Percentiles rank a stretch among this genome's conserved stretches.
These are phyloP conservation scores for Acephala macrosclerotiorum DNA, from an alignment of 2,329 filamentous ascomycete genomes.

Conservation along the genomic window DNA sequence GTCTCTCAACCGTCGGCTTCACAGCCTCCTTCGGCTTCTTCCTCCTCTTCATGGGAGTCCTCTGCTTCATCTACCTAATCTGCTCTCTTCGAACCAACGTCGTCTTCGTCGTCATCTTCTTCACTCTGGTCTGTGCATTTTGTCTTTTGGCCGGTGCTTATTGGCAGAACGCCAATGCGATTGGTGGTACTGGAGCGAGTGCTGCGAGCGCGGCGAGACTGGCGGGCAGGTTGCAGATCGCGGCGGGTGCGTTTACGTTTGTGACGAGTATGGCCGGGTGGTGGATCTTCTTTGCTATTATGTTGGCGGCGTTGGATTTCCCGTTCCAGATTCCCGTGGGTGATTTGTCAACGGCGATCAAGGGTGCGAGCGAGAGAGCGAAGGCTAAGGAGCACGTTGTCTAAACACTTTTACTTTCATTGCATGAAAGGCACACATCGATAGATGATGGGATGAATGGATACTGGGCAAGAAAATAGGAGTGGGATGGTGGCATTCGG, in stretches of 20 bases:
- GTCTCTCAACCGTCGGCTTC: slow-evolving; percentile 36
- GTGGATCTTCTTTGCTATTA: slow-evolving; percentile 63
- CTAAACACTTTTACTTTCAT: neutral
- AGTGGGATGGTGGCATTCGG: too few species aligned
- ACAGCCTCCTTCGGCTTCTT: slow-evolving; percentile 49
- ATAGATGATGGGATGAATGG: too few species aligned
- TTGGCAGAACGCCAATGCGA: slow-evolving; percentile 50
- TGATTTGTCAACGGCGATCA: slow-evolving; percentile 58
- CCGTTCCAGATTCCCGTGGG: slow-evolving; percentile 63
- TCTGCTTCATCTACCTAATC: slow-evolving; percentile 54
- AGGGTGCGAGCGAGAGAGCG: slow-evolving; percentile 44
- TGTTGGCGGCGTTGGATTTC: slow-evolving; percentile 63
- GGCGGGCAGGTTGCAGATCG: slow-evolving; percentile 27
- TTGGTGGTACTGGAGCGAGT: slow-evolving; percentile 20
- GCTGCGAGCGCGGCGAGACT: slow-evolving; percentile 14
- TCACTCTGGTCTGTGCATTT: slow-evolving; percentile 65
- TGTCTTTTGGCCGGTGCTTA: slow-evolving; percentile 65
- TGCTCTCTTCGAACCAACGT: slow-evolving; percentile 76
- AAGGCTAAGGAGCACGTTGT: slow-evolving; percentile 22
- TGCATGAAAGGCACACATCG: too few species aligned
- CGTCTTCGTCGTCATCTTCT: slow-evolving; percentile 75
- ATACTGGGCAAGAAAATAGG: too few species aligned
- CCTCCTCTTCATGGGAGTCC: slow-evolving; percentile 38
- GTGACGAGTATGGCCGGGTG: slow-evolving; percentile 59
- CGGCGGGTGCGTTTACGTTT: slow-evolving; percentile 59